A percentile compares a stretch with the other conserved stretches of the same genome.
Evolutionary conservation across 352 stramenopile species (phyloP).

Genomic region (Pythium oligandrum): DNA sequence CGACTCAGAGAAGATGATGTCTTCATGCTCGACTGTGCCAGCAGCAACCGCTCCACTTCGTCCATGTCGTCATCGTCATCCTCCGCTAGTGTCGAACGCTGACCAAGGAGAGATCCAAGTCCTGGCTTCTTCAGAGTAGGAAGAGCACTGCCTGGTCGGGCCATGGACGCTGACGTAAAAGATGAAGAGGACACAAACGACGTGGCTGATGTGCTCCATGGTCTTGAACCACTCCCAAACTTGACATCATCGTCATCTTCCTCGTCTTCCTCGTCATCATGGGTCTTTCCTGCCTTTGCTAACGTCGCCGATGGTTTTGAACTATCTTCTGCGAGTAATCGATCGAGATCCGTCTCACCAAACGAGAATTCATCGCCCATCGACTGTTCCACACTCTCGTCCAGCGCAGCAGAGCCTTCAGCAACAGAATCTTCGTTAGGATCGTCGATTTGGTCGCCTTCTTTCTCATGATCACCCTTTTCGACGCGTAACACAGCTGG

Average conservation of each 20-base stretch:
- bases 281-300: neutral
- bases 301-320: too few species aligned
- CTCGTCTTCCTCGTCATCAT: neutral
- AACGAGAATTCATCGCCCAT: neutral
- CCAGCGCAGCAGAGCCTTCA: neutral
- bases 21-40: slow-evolving; percentile 15
- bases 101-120: neutral
- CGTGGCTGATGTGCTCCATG: neutral
- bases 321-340: neutral
- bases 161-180: slow-evolving; percentile 2
- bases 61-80: slow-evolving; percentile 23
- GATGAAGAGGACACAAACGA: neutral
- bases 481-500: neutral
- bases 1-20: neutral
- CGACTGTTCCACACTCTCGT: too few species aligned
- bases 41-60: slow-evolving; percentile 20
- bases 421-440: slow-evolving; percentile 1
- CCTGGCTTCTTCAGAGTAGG: slow-evolving; percentile 13
- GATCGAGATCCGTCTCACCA: slow-evolving; percentile 2
- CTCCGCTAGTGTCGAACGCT: neutral
- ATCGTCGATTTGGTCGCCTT: neutral
- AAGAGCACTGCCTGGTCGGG: slow-evolving; percentile 2
- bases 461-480: neutral
- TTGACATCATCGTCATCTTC: slow-evolving; percentile 3
- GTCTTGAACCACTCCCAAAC: slow-evolving; percentile 3